phyloP scores from a whole-genome alignment of 352 stramenopile species.

The Blastocystis sp. region DNA sequence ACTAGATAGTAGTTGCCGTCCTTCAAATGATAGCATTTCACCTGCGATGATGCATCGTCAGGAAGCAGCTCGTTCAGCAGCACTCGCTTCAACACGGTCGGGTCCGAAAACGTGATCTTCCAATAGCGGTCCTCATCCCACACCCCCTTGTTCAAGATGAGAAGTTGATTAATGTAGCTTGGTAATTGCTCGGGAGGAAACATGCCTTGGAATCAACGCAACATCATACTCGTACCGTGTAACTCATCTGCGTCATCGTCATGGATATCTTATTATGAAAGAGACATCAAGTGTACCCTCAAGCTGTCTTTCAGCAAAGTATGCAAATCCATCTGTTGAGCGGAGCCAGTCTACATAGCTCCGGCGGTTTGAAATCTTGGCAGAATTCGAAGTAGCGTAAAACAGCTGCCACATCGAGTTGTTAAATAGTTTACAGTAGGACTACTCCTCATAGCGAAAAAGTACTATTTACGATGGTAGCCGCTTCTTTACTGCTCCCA shows the following conservation, averaged over 20 bases:
- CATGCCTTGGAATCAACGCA: background rate
- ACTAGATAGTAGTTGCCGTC: slow-evolving; percentile 13
- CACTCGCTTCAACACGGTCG: background rate
- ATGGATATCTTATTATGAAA: background rate
- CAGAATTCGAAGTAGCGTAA: slow-evolving; percentile 42
- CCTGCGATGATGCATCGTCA: background rate
- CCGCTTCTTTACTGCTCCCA: background rate
- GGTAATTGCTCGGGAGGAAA: background rate
- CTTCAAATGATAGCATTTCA: slow-evolving; percentile 7
- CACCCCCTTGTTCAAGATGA: slow-evolving; percentile 7
- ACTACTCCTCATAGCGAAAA: background rate
- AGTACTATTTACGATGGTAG: background rate
- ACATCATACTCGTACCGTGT: background rate
- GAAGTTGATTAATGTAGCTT: background rate
- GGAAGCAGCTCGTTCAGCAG: background rate
- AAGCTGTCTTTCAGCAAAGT: background rate
- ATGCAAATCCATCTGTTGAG: background rate
- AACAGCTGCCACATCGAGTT: slow-evolving; percentile 13
- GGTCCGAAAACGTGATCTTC: slow-evolving; percentile 34
- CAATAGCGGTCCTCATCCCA: background rate
- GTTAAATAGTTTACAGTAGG: background rate
- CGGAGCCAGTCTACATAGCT: slow-evolving; percentile 20
- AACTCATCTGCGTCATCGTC: background rate
- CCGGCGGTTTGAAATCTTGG: background rate
- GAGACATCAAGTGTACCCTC: background rate